Evolutionary conservation across 2,329 filamentous ascomycete species (phyloP).

Genomic region (Parascedosporium putredinis): DNA sequence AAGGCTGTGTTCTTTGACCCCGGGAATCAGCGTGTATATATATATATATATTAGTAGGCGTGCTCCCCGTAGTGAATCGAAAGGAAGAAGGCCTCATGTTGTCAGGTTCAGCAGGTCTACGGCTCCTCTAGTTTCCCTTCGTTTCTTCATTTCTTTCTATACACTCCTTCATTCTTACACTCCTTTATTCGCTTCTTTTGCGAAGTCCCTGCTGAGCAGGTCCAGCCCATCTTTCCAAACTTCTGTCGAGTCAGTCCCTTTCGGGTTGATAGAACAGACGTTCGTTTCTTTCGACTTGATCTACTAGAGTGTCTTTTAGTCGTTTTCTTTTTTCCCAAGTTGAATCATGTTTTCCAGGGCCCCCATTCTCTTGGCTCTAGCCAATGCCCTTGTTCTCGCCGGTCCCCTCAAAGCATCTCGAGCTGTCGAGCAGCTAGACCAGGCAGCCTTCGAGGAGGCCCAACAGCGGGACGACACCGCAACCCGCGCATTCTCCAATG

Average conservation of each 20-base stretch:
- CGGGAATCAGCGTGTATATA: no score
- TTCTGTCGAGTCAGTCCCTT: no score
- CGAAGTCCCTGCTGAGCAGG: slow-evolving; percentile 5
- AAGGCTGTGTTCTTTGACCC: no score
- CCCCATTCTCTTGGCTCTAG: slow-evolving; percentile 11
- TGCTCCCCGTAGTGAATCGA: neutral
- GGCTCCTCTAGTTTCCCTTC: neutral
- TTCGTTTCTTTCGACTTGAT: no score
- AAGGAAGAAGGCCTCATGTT: neutral
- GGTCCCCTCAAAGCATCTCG: slow-evolving; percentile 20
- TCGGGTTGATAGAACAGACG: no score
- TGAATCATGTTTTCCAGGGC: neutral
- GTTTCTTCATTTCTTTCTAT: neutral
- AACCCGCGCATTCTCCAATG: slow-evolving; percentile 30
- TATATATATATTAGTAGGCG: neutral
- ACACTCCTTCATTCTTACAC: neutral
- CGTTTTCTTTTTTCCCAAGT: neutral
- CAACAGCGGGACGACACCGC: slow-evolving; percentile 33
- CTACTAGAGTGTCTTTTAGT: no score
- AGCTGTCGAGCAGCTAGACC: slow-evolving; percentile 30
- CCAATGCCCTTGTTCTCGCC: slow-evolving; percentile 17
- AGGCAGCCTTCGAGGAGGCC: slow-evolving; percentile 31
- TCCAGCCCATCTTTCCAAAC: neutral
- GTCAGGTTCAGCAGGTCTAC: neutral
- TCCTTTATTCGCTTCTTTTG: neutral